phyloP scores from a whole-genome alignment of 2,329 filamentous ascomycete genomes.

The Neurospora crassa region DNA sequence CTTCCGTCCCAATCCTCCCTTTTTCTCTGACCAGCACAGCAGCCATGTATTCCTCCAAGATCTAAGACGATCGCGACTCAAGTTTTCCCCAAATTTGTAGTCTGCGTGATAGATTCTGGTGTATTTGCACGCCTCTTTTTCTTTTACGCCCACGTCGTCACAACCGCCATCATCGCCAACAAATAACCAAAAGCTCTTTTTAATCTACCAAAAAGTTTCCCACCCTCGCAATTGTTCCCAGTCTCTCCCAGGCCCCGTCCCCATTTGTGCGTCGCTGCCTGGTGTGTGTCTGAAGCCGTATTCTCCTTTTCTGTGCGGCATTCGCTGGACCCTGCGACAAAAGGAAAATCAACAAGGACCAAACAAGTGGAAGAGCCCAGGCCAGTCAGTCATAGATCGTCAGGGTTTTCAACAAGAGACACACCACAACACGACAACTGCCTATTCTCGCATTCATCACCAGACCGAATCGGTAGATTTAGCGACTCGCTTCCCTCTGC shows the following conservation, averaged over 20 bases:
- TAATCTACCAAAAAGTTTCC: not conserved
- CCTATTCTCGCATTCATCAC: constrained; percentile 1
- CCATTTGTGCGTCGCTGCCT: constrained; percentile 14
- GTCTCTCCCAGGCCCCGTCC: constrained; percentile 2
- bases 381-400: constrained; percentile 8
- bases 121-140: constrained; percentile 20
- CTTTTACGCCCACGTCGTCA: constrained; percentile 2
- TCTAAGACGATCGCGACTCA: constrained; percentile 44
- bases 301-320: constrained; percentile 24
- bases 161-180: not conserved
- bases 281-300: constrained; percentile 16
- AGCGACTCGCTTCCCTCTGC: not conserved
- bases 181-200: not conserved
- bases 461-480: not conserved
- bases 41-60: constrained; percentile 45
- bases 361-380: constrained; percentile 2
- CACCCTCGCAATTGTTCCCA: not conserved
- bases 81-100: constrained; percentile 27
- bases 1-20: constrained; percentile 19
- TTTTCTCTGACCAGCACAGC: constrained; percentile 35
- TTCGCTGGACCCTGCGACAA: constrained; percentile 28
- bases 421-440: constrained; percentile 3
- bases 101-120: constrained; percentile 36
- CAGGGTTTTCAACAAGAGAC: constrained; percentile 6
- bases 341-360: constrained; percentile 17